phyloP scores from a whole-genome alignment of 1,284 basidiomycete species.

The Heterobasidion occidentale region DNA sequence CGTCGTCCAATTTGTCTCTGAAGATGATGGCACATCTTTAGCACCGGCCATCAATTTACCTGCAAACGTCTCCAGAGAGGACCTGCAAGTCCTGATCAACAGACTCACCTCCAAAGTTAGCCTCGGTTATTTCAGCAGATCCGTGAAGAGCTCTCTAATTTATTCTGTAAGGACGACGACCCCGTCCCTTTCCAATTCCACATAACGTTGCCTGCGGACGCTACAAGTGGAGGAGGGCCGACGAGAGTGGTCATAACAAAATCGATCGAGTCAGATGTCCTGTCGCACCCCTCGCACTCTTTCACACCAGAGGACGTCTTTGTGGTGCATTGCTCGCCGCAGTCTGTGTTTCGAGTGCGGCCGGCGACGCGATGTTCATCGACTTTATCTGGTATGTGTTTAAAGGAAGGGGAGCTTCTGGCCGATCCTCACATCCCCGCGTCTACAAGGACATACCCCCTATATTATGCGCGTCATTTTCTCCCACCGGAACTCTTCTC shows the following conservation, averaged over 20 bases:
- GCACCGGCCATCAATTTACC: slow-evolving; percentile 86
- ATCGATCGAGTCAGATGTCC: slow-evolving; percentile 74
- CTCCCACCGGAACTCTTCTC: slow-evolving; percentile 84
- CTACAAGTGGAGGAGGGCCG: slow-evolving; percentile 39
- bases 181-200: slow-evolving; percentile 88
- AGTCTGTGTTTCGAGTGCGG: slow-evolving; percentile 92
- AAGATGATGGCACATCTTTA: slow-evolving; percentile 73
- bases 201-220: slow-evolving; percentile 58
- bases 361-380: slow-evolving; percentile 92
- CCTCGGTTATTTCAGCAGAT: slow-evolving; percentile 6
- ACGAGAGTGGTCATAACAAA: slow-evolving; percentile 74
- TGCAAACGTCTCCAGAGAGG: slow-evolving; percentile 80
- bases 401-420: not conserved
- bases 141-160: not conserved
- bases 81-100: slow-evolving; percentile 81
- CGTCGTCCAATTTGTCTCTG: slow-evolving; percentile 86
- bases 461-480: slow-evolving; percentile 93
- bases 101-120: slow-evolving; percentile 68
- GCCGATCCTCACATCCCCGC: not conserved
- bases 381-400: slow-evolving; percentile 69
- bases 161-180: slow-evolving; percentile 61
- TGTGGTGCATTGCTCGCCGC: slow-evolving; percentile 83
- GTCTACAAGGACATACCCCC: slow-evolving; percentile 78
- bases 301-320: slow-evolving; percentile 87
- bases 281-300: slow-evolving; percentile 59